These are phyloP conservation scores for Leucocoprinus sp. DNA, from an alignment of 768 basidiomycete species.

Conservation along the genomic window DNA sequence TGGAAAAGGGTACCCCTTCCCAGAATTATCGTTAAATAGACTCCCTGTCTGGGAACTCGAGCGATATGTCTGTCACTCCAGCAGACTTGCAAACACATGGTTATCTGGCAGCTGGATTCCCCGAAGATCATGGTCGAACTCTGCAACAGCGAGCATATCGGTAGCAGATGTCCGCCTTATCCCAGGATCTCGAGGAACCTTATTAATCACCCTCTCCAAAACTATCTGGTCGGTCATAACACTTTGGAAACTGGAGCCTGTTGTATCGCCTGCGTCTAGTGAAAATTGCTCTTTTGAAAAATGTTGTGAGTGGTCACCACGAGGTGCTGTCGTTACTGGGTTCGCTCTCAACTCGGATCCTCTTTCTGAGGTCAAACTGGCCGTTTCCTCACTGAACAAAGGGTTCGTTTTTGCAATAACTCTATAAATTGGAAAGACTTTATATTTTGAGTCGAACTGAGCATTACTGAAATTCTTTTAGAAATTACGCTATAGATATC, in stretches of 20 bases:
- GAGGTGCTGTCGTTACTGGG: slow-evolving; percentile 44
- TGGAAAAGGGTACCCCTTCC: slow-evolving; percentile 42
- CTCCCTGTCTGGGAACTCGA: slow-evolving; percentile 39
- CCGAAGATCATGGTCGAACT: slow-evolving; percentile 17
- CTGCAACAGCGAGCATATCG: slow-evolving; percentile 29
- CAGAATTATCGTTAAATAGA: slow-evolving; percentile 24
- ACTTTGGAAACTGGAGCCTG: slow-evolving; percentile 39
- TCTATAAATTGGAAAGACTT: slow-evolving; percentile 5
- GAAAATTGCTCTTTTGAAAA: slow-evolving; percentile 36
- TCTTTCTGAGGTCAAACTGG: slow-evolving; percentile 38
- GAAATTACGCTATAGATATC: slow-evolving; percentile 26
- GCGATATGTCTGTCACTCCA: slow-evolving; percentile 33
- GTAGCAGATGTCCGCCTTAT: slow-evolving; percentile 50
- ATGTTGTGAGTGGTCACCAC: slow-evolving; percentile 44
- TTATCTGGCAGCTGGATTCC: slow-evolving; percentile 14
- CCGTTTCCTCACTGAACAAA: slow-evolving; percentile 37
- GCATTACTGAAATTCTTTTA: slow-evolving; percentile 14
- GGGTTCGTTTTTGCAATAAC: slow-evolving; percentile 29
- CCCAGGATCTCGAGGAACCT: slow-evolving; percentile 32
- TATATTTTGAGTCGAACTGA: slow-evolving; percentile 14
- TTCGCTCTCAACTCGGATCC: slow-evolving; percentile 42
- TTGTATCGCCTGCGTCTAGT: slow-evolving; percentile 22
- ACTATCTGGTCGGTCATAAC: slow-evolving; percentile 53
- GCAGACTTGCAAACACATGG: slow-evolving; percentile 45
- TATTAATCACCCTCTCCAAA: slow-evolving; percentile 47